Conservation (phyloP, 2,329 filamentous ascomycete species). For the Ophiostoma quercus region DNA sequence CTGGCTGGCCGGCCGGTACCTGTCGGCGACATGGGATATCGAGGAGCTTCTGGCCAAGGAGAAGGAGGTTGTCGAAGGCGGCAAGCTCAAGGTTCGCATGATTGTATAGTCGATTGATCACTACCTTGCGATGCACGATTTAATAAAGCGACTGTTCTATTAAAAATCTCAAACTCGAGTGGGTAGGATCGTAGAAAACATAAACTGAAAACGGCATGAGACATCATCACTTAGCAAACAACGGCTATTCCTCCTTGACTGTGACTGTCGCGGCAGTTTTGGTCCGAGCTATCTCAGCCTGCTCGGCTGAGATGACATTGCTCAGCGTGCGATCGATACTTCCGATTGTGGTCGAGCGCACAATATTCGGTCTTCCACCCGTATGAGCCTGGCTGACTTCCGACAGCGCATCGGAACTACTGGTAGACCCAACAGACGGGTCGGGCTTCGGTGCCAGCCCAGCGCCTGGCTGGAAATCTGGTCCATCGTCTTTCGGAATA, state of each 20-base stretch:
- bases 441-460: background rate
- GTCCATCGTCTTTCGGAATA: background rate
- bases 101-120: slow-evolving; percentile 16
- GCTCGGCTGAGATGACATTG: background rate
- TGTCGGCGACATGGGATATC: slow-evolving; percentile 29
- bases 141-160: background rate
- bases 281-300: background rate
- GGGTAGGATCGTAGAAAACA: background rate
- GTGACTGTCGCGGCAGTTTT: background rate
- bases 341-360: background rate
- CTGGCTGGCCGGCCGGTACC: slow-evolving; percentile 29
- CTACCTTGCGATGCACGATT: background rate
- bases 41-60: slow-evolving; percentile 28
- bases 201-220: background rate
- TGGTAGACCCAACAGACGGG: background rate
- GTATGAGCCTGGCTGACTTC: too few relatives aligned
- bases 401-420: background rate
- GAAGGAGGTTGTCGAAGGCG: slow-evolving; percentile 26
- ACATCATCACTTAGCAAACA: background rate
- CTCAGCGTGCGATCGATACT: background rate
- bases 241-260: background rate
- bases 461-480: background rate
- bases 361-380: background rate
- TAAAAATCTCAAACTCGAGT: too few relatives aligned
- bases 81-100: slow-evolving; percentile 28